Conservation (phyloP, 2,329 filamentous ascomycete species). For the Cryphonectria nitschkei region DNA sequence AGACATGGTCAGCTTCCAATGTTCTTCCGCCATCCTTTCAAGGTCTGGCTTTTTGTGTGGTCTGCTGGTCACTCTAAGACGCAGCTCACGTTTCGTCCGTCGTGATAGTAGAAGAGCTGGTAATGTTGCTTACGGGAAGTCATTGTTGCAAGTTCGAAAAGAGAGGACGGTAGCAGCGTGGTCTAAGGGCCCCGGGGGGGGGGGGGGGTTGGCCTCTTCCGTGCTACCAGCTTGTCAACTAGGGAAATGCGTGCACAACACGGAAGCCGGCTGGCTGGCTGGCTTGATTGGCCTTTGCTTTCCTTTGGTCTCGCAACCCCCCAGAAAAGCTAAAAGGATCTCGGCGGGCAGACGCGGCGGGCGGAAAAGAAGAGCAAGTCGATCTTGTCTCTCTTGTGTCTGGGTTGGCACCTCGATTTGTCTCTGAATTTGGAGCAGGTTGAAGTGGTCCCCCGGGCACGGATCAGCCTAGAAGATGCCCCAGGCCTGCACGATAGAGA, state of each 20-base stretch:
- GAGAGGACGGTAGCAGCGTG: neutral
- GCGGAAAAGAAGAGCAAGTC: neutral
- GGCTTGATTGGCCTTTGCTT: neutral
- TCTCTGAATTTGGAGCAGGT: slow-evolving; percentile 12
- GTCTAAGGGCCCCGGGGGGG: slow-evolving; percentile 10
- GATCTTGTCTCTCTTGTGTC: neutral
- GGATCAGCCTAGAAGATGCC: slow-evolving; percentile 1
- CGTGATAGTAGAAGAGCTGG: neutral
- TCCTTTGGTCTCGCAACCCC: neutral
- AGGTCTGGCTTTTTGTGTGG: neutral
- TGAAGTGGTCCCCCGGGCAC: slow-evolving; percentile 6
- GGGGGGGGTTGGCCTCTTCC: neutral
- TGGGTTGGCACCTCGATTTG: neutral
- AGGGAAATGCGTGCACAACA: neutral
- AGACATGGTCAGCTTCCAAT: slow-evolving; percentile 28
- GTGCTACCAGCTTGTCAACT: slow-evolving; percentile 4
- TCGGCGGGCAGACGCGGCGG: neutral
- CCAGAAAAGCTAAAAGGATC: neutral
- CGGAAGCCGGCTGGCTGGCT: neutral
- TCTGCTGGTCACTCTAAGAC: neutral
- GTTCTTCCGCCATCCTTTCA: slow-evolving; percentile 14
- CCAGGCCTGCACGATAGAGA: slow-evolving; percentile 1
- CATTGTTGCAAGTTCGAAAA: slow-evolving; percentile 33
- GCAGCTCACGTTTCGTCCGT: neutral
- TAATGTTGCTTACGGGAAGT: slow-evolving; percentile 38